phyloP scores from a whole-genome alignment of 1,139 yeast species.

The Schizosaccharomyces versatilis region DNA sequence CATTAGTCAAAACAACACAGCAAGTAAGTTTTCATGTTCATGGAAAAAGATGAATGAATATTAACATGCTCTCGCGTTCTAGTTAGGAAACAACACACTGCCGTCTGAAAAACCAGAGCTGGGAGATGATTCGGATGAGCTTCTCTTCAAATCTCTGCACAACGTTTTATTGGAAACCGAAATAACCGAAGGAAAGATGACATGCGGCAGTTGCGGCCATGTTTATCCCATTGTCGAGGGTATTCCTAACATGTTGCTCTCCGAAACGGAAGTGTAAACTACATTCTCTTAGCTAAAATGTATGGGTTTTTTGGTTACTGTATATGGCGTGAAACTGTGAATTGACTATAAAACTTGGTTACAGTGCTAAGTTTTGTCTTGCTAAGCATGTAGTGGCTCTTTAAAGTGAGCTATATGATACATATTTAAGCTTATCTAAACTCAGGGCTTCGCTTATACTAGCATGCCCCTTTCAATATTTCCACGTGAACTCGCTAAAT shows the following conservation, averaged over 20 bases:
- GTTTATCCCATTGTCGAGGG: slow-evolving; percentile 75
- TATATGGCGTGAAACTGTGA: too few relatives aligned
- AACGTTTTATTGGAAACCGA: slow-evolving; percentile 62
- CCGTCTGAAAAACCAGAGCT: slow-evolving; percentile 47
- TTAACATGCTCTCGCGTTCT: neutral
- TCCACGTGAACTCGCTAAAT: too few relatives aligned
- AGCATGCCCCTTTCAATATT: too few relatives aligned
- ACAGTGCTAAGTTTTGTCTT: too few relatives aligned
- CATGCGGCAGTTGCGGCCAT: slow-evolving; percentile 68
- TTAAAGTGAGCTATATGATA: too few relatives aligned
- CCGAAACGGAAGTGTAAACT: slow-evolving; percentile 38
- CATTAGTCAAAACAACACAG: slow-evolving; percentile 49
- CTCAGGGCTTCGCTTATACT: too few relatives aligned
- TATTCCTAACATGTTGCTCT: slow-evolving; percentile 79
- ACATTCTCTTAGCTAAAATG: too few relatives aligned
- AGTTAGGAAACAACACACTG: slow-evolving; percentile 41
- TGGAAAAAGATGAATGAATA: neutral
- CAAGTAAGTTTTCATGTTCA: slow-evolving; percentile 31
- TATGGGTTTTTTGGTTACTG: too few relatives aligned
- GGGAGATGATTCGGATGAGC: slow-evolving; percentile 32
- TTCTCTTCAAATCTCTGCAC: slow-evolving; percentile 53
- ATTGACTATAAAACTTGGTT: too few relatives aligned
- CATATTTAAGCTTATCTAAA: too few relatives aligned
- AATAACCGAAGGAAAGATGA: slow-evolving; percentile 71
- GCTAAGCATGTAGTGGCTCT: too few relatives aligned